Conservation (phyloP, 805 yeast species). For the Pichia sporocuriosa region DNA sequence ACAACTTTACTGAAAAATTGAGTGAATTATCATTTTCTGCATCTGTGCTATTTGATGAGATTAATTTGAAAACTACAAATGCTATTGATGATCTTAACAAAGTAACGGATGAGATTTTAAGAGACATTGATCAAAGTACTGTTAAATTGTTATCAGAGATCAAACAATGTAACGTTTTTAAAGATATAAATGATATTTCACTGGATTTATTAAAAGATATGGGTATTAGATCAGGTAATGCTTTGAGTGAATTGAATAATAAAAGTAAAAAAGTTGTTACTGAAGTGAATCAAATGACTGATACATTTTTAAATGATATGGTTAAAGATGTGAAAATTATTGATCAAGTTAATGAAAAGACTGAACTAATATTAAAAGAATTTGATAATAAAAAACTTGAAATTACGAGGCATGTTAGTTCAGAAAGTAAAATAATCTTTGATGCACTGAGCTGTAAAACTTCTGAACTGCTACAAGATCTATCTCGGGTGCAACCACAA, state of each 20-base stretch:
- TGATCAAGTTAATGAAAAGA: constrained; percentile 15
- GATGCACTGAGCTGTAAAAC: constrained; percentile 9
- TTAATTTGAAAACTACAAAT: constrained; percentile 18
- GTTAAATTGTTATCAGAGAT: constrained; percentile 14
- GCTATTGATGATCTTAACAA: constrained; percentile 22
- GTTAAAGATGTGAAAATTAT: constrained; percentile 2
- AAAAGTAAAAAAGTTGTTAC: constrained; percentile 15
- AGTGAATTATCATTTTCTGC: constrained; percentile 6
- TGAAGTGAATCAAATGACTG: constrained; percentile 16
- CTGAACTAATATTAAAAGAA: constrained; percentile 7
- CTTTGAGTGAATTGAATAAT: constrained; percentile 19
- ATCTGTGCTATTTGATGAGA: constrained; percentile 18
- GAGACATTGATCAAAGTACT: constrained; percentile 20
- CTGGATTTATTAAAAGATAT: constrained; percentile 22
- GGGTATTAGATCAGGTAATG: constrained; percentile 19
- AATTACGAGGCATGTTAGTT: background rate
- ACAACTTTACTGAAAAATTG: background rate
- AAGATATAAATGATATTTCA: constrained; percentile 20
- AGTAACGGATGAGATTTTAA: constrained; percentile 20
- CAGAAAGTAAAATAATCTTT: constrained; percentile 8
- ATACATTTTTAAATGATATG: constrained; percentile 4
- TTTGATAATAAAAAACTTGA: constrained; percentile 2
- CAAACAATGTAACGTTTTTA: constrained; percentile 16
- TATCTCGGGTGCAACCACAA: background rate
- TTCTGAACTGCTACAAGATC: background rate